Evolutionary conservation across 257 asterid species (phyloP).

Genomic region (Primulina tabacum): DNA sequence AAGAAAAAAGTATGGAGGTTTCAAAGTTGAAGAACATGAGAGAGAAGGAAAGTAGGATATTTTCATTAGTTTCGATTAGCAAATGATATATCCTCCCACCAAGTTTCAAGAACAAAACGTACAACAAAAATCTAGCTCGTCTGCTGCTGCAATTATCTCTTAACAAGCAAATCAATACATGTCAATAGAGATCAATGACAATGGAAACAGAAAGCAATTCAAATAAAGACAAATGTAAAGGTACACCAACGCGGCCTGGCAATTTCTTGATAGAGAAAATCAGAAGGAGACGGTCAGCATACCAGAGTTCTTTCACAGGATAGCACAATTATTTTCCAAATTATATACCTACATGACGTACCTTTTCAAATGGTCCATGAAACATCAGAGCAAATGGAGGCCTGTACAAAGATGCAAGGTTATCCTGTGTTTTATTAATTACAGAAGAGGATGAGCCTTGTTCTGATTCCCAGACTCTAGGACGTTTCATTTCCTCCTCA

Average conservation of each 20-base stretch:
- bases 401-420: conserved; percentile 95
- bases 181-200: background rate
- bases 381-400: conserved; percentile 91
- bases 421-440: conserved; percentile 59
- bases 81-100: conserved; percentile 5
- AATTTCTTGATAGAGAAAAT: conserved; percentile 10
- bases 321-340: conserved; percentile 16
- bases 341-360: conserved; percentile 23
- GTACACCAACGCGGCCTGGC: conserved; percentile 4
- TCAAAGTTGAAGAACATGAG: background rate
- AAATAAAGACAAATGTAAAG: conserved; percentile 1
- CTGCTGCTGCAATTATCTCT: conserved; percentile 8
- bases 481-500: conserved; percentile 81
- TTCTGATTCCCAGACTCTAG: conserved; percentile 83
- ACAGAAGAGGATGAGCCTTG: conserved; percentile 64
- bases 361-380: conserved; percentile 94
- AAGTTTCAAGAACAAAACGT: conserved; percentile 4
- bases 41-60: background rate
- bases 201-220: background rate
- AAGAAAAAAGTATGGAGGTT: conserved; percentile 10
- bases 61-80: conserved; percentile 8
- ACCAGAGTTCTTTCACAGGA: background rate
- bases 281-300: conserved; percentile 6
- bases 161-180: conserved; percentile 4
- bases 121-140: conserved; percentile 12